Evolutionary conservation across 73 alveolate genomes (phyloP), one percentile per base, ranked within the genome.

Genomic region (Stentor roeselii): DNA sequence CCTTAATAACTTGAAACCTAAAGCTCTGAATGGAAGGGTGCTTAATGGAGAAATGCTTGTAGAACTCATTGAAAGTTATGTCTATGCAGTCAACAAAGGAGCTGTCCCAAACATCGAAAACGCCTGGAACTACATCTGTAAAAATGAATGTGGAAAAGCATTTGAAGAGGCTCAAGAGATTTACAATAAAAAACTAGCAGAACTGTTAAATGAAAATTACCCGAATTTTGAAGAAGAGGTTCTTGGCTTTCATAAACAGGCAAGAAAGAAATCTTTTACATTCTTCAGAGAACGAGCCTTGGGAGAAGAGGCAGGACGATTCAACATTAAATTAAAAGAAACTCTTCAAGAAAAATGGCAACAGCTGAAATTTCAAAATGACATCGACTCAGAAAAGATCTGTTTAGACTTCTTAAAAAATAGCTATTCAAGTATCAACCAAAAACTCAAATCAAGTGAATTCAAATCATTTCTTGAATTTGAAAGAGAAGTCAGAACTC

Each of bases 1-100:
- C 42, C 83, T 95, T 50, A 90, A 91, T 38, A 80, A 98, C 59
- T 93, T 97, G 30, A 97, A 88, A 84, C 97, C 97, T 35, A 97
- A 97, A 87, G 83, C 93, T 30, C 67, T 95, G 37, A 95, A 94
- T 91, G 98, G 98, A 2, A 95, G 90, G 76, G 87, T 91, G 27
- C 91, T 97, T 3, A 86, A 92, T 39, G 97, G 98, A 60, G 93
- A 94, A 75, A 95, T 95, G 97, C 93, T 92, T 40, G 84, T 90
- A 59, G 93, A 90, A 77, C 78, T 95, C 32, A 89, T 92, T 32
- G 88, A 85, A 31, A 75, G 90, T 39, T 95, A 93, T 75, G 95
- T 95, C 2, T 83, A 75, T 21, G 98, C 98, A 14, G 88, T 95
- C 42, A 95, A 95, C 82, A 82, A 89, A 34, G 98, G 98, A 11